phyloP scores from a whole-genome alignment of 805 yeast species.

The Starmerella sirachaensis region DNA sequence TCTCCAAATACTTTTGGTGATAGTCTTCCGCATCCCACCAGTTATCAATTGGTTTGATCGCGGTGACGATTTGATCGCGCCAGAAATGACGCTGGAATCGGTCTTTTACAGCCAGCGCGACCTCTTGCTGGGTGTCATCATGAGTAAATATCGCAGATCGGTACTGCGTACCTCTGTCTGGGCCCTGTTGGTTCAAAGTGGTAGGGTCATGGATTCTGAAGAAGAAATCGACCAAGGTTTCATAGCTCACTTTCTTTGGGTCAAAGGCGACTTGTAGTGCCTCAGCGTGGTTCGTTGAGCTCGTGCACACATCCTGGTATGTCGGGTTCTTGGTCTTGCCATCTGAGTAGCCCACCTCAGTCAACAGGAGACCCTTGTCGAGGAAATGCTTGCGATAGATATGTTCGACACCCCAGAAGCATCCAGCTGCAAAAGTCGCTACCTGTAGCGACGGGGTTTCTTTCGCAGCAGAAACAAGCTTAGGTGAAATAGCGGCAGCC shows the following conservation, averaged over 20 bases:
- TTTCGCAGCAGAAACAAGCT: constrained; percentile 5
- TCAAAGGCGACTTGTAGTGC: constrained; percentile 73
- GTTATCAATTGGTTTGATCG: constrained; percentile 49
- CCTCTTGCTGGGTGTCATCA: constrained; percentile 36
- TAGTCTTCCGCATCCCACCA: constrained; percentile 95
- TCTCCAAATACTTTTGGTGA: constrained; percentile 71
- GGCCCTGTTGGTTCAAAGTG: constrained; percentile 69
- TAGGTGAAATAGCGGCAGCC: constrained; percentile 5
- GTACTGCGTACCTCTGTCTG: constrained; percentile 81
- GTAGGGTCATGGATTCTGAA: constrained; percentile 94
- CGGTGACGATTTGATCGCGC: constrained; percentile 56
- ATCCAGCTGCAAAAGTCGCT: constrained; percentile 48
- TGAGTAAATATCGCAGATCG: constrained; percentile 70
- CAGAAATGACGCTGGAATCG: constrained; percentile 64
- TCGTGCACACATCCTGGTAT: constrained; percentile 64
- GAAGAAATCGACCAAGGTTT: constrained; percentile 66
- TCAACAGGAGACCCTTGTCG: constrained; percentile 53
- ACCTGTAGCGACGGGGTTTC: constrained; percentile 11
- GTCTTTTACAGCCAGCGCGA: constrained; percentile 37
- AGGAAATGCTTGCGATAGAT: constrained; percentile 61
- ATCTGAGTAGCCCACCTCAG: constrained; percentile 84
- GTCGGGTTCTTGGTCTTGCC: constrained; percentile 45
- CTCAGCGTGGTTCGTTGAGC: constrained; percentile 73
- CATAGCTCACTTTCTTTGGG: constrained; percentile 48
- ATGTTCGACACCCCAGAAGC: constrained; percentile 53